Percentiles rank a stretch among this genome's conserved stretches.
Conservation (phyloP, 192 early-diverging fungal species). For the Lobosporangium transversale region DNA sequence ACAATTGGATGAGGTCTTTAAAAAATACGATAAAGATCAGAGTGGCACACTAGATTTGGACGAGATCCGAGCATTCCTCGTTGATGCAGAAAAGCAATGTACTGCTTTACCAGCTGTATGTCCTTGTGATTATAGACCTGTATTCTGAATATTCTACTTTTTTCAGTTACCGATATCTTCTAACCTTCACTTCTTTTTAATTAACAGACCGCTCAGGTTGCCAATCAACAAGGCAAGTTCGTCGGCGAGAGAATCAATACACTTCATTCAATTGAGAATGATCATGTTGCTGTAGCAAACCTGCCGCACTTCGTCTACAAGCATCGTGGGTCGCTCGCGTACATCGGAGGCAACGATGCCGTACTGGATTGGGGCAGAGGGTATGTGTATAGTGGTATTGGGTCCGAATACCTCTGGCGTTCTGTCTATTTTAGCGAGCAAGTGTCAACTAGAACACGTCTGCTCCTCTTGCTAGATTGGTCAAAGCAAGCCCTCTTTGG, state of each 20-base stretch:
- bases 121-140: neutral
- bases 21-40: slow-evolving; percentile 60
- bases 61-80: slow-evolving; percentile 58
- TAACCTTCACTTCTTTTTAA: neutral
- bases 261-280: slow-evolving; percentile 30
- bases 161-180: neutral
- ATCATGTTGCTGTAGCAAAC: slow-evolving; percentile 42
- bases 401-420: slow-evolving; percentile 67
- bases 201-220: slow-evolving; percentile 66
- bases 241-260: slow-evolving; percentile 57
- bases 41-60: slow-evolving; percentile 61
- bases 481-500: slow-evolving; percentile 58
- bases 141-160: neutral
- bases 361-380: slow-evolving; percentile 62
- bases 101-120: slow-evolving; percentile 65
- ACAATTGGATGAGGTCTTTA: slow-evolving; percentile 57
- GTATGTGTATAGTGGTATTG: slow-evolving; percentile 59
- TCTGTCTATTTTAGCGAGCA: slow-evolving; percentile 67
- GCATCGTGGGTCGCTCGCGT: slow-evolving; percentile 74
- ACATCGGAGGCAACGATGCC: slow-evolving; percentile 71
- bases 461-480: slow-evolving; percentile 55
- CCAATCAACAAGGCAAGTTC: slow-evolving; percentile 64
- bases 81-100: slow-evolving; percentile 62
- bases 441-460: slow-evolving; percentile 54
- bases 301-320: slow-evolving; percentile 68